These are phyloP conservation scores for Starmera quercuum DNA, from an alignment of 805 yeast species.

Conservation along the genomic window DNA sequence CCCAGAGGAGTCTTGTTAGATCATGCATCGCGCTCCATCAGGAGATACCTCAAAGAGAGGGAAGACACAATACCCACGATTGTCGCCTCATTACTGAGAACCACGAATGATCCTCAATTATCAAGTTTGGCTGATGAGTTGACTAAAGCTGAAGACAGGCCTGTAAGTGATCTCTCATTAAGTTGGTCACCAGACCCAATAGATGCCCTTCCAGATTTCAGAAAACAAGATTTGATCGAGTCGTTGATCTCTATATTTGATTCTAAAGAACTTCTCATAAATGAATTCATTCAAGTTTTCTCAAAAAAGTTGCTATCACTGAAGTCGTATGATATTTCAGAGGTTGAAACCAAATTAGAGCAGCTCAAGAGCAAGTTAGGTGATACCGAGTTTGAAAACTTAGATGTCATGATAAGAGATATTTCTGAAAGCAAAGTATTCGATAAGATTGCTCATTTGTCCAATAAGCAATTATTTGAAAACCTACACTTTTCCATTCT, in stretches of 20 bases:
- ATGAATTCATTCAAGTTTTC: constrained; percentile 55
- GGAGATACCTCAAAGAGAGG: constrained; percentile 63
- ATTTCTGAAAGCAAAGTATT: constrained; percentile 46
- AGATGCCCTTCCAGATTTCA: constrained; percentile 84
- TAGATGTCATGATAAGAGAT: constrained; percentile 83
- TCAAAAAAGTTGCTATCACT: constrained; percentile 42
- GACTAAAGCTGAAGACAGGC: constrained; percentile 15
- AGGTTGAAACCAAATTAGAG: constrained; percentile 35
- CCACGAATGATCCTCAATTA: constrained; percentile 8
- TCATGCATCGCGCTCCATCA: constrained; percentile 67
- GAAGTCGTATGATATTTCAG: constrained; percentile 29
- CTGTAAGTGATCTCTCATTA: constrained; percentile 17
- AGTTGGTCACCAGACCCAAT: constrained; percentile 83
- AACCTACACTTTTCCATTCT: constrained; percentile 51
- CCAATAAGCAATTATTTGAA: constrained; percentile 12
- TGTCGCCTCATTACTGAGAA: constrained; percentile 58
- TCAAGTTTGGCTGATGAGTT: constrained; percentile 41
- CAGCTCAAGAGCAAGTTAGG: constrained; percentile 60
- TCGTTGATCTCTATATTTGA: constrained; percentile 68
- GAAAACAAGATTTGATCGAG: constrained; percentile 62
- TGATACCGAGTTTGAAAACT: constrained; percentile 51
- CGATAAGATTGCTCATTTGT: constrained; percentile 29
- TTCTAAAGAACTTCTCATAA: constrained; percentile 54
- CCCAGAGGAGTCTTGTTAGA: constrained; percentile 81
- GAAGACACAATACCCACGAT: constrained; percentile 64